phyloP scores from a whole-genome alignment of 169 alveolate genomes.

The Babesia caballi region DNA sequence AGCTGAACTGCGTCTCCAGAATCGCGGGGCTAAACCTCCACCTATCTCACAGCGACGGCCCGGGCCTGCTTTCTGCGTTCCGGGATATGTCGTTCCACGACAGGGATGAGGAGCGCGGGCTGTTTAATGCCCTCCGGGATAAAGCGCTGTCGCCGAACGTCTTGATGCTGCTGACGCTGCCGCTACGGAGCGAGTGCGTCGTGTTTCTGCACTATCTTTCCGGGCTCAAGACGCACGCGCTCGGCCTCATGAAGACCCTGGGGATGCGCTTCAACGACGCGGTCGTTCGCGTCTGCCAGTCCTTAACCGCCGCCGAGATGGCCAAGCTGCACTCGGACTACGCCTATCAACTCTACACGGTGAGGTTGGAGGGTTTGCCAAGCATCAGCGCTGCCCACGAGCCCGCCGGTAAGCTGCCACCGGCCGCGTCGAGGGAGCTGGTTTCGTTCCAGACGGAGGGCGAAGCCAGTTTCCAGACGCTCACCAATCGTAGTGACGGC shows the following conservation, averaged over 20 bases:
- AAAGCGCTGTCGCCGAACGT: background rate
- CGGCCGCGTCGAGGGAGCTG: background rate
- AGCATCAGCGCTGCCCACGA: background rate
- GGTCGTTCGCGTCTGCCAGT: slow-evolving; percentile 1
- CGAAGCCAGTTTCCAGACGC: too few species aligned
- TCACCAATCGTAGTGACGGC: too few species aligned
- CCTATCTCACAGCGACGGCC: background rate
- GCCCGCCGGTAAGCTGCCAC: background rate
- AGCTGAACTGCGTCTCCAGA: background rate
- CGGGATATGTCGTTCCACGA: background rate
- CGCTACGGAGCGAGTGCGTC: slow-evolving; percentile 21
- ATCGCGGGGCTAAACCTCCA: background rate
- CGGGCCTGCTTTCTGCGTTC: background rate
- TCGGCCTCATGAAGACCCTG: background rate
- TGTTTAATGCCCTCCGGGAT: background rate
- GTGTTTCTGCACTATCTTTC: slow-evolving; percentile 13
- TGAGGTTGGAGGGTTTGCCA: slow-evolving; percentile 15
- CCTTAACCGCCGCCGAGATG: background rate
- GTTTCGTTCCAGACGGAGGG: background rate
- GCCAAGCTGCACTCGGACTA: slow-evolving; percentile 2
- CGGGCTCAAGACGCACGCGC: slow-evolving; percentile 20
- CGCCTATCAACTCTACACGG: slow-evolving; percentile 14
- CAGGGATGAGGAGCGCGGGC: background rate
- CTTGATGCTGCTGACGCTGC: background rate
- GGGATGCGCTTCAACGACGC: background rate